phyloP scores from a whole-genome alignment of 208 protist species.

The Trypanosoma scelopori region DNA sequence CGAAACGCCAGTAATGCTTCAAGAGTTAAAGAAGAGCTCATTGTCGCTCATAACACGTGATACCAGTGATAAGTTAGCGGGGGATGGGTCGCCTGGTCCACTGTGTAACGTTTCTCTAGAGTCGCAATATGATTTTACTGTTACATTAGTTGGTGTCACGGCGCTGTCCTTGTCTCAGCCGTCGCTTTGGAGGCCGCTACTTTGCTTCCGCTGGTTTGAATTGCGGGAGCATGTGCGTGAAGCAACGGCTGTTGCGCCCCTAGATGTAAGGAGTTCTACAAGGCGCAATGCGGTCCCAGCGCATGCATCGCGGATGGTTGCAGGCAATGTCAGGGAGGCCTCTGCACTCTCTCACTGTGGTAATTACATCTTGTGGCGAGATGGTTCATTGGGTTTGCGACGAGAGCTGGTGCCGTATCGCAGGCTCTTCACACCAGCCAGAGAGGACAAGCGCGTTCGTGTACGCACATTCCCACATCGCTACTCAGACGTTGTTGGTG shows the following conservation, averaged over 20 bases:
- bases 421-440: conserved; percentile 50
- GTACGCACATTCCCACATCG: conserved; percentile 71
- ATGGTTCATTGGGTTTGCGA: conserved; percentile 45
- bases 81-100: neutral
- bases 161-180: neutral
- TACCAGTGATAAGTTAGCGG: neutral
- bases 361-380: conserved; percentile 51
- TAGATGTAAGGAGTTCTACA: too few species aligned
- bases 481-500: conserved; percentile 67
- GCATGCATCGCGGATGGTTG: conserved; percentile 6
- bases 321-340: conserved; percentile 64
- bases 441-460: conserved; percentile 40
- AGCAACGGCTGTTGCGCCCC: conserved; percentile 31
- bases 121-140: conserved; percentile 2
- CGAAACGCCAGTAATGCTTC: neutral
- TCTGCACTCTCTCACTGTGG: conserved; percentile 51
- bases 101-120: neutral
- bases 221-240: conserved; percentile 47
- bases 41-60: neutral
- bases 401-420: conserved; percentile 52
- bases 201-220: conserved; percentile 70
- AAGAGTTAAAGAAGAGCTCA: neutral
- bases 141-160: conserved; percentile 17
- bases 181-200: conserved; percentile 52
- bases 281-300: neutral